A percentile compares a stretch with the other conserved stretches of the same genome.
Evolutionary conservation across 257 asterid species (phyloP).

Genomic region (Scutellaria barbata): DNA sequence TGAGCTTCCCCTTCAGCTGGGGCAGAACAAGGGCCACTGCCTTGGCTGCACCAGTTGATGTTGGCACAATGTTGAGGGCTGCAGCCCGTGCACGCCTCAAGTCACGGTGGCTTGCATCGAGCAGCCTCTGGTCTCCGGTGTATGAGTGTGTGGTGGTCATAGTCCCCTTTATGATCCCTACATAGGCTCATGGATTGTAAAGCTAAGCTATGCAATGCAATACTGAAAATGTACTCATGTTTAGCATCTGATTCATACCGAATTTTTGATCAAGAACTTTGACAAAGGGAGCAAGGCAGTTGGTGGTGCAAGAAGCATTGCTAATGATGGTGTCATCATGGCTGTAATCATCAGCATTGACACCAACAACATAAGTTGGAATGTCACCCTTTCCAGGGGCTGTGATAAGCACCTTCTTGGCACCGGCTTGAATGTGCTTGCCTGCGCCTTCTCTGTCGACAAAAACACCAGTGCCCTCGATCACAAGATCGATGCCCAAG

Average conservation of each 20-base stretch:
- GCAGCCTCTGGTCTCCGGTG: conserved; percentile 98
- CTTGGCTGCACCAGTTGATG: conserved; percentile 96
- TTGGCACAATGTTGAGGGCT: conserved; percentile 94
- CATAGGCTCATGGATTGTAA: not conserved
- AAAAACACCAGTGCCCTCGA: conserved; percentile 96
- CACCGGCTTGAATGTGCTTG: conserved; percentile 88
- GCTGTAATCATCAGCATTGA: conserved; percentile 77
- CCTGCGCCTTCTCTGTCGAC: conserved; percentile 97
- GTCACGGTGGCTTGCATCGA: conserved; percentile 98
- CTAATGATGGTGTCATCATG: conserved; percentile 77
- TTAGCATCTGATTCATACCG: conserved; percentile 42
- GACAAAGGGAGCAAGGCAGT: conserved; percentile 98
- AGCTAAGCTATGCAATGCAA: too few relatives aligned
- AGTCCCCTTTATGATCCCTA: conserved; percentile 95
- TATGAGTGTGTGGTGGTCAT: conserved; percentile 99
- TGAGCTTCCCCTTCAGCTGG: conserved; percentile 87
- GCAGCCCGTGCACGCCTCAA: conserved; percentile 96
- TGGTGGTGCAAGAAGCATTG: conserved; percentile 98
- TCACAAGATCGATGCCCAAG: conserved; percentile 77
- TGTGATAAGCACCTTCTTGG: conserved; percentile 93
- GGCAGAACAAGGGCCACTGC: conserved; percentile 96
- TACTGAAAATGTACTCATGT: not conserved
- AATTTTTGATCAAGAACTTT: conserved; percentile 92
- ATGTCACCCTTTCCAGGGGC: conserved; percentile 98
- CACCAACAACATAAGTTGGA: conserved; percentile 94